A percentile compares a stretch with the other conserved stretches of the same genome.
Evolutionary conservation across 345 rosid genomes (phyloP).

Genomic region (Brassica rapa): DNA sequence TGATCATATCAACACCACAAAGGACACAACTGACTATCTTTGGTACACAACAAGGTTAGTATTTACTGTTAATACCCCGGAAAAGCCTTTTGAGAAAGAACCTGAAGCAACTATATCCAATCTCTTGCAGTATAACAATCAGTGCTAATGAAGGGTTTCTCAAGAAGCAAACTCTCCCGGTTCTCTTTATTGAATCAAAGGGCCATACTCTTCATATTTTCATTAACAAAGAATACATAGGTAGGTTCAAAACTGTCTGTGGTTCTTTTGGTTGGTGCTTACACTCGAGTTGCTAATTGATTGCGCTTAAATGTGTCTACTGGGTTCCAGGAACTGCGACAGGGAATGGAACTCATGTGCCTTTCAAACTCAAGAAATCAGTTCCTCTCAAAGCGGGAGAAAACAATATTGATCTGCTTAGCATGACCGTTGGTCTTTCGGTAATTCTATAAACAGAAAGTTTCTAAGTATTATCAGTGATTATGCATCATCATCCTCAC

Average conservation of each 20-base stretch:
- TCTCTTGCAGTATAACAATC: constrained; percentile 56
- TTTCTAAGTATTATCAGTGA: background rate
- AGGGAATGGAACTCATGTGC: constrained; percentile 71
- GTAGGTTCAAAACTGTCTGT: constrained; percentile 36
- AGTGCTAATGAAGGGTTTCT: constrained; percentile 58
- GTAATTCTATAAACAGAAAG: constrained; percentile 47
- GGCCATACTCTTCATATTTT: constrained; percentile 92
- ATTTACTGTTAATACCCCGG: background rate
- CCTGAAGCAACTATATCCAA: constrained; percentile 22
- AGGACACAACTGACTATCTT: constrained; percentile 86
- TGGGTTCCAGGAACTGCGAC: constrained; percentile 62
- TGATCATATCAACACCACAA: constrained; percentile 86
- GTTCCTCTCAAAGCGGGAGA: constrained; percentile 73
- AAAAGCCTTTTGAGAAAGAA: constrained; percentile 1
- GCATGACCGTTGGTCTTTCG: constrained; percentile 88
- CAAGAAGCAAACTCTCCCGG: constrained; percentile 56
- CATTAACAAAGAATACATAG: constrained; percentile 71
- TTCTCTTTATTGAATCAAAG: constrained; percentile 77
- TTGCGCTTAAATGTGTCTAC: background rate
- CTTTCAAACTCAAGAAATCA: constrained; percentile 57
- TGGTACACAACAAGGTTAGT: constrained; percentile 95
- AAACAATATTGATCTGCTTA: constrained; percentile 73
- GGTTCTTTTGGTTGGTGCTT: constrained; percentile 16
- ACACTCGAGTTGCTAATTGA: background rate
- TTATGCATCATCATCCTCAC: background rate